A percentile compares a stretch with the other conserved stretches of the same genome.
phyloP scores from a whole-genome alignment of 495 filamentous ascomycete genomes.

The Talaromyces wortmannii region DNA sequence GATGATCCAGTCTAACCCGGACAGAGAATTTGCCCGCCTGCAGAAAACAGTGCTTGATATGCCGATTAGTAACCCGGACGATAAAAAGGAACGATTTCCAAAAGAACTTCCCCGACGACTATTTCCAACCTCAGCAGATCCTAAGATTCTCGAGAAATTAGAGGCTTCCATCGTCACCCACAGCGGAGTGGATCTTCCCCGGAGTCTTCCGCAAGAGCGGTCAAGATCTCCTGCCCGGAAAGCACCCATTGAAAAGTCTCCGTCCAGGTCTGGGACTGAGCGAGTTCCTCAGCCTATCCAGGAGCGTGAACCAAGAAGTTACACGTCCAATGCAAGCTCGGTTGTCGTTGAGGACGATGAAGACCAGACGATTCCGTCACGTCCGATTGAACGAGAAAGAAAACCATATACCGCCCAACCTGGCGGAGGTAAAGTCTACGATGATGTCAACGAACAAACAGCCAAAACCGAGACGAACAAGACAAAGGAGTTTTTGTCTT shows the following conservation, averaged over 20 bases:
- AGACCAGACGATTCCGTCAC: constrained; percentile 25
- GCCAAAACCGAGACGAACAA: constrained; percentile 20
- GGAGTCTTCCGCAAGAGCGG: constrained; percentile 30
- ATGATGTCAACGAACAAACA: constrained; percentile 17
- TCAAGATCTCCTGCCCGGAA: constrained; percentile 17
- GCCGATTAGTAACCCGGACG: constrained; percentile 68
- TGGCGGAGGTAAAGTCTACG: constrained; percentile 49
- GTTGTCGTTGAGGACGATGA: constrained; percentile 43
- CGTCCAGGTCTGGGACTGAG: constrained; percentile 9
- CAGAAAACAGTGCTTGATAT: constrained; percentile 65
- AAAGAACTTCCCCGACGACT: constrained; percentile 70
- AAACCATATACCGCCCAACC: constrained; percentile 53
- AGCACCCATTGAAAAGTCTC: constrained; percentile 9
- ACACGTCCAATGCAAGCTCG: constrained; percentile 25
- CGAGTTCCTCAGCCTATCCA: constrained; percentile 14
- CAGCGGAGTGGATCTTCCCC: constrained; percentile 41
- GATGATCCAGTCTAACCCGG: constrained; percentile 70
- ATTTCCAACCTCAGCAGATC: constrained; percentile 48
- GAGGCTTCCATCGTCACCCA: constrained; percentile 40
- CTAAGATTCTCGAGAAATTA: constrained; percentile 28
- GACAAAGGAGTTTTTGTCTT: background rate
- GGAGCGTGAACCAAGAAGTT: constrained; percentile 48
- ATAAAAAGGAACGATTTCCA: constrained; percentile 68
- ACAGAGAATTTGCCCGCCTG: constrained; percentile 68
- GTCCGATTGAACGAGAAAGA: constrained; percentile 54